A percentile compares a stretch with the other conserved stretches of the same genome.
Conservation (phyloP, 2,329 filamentous ascomycete genomes). For the Paecilomyces variotii region DNA sequence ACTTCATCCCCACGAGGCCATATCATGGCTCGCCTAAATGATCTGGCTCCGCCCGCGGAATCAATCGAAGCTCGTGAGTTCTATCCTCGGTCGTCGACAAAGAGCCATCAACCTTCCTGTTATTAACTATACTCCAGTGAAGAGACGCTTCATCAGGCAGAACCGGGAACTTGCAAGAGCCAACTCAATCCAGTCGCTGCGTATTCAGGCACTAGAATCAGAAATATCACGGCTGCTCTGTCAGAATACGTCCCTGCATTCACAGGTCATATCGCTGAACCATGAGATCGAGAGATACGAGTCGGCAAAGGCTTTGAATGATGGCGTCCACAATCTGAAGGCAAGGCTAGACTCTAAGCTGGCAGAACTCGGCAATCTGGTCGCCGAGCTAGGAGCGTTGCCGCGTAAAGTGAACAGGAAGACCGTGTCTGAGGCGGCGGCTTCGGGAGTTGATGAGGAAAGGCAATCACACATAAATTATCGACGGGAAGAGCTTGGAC, state of each 20-base stretch:
- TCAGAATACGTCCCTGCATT: slow-evolving; percentile 53
- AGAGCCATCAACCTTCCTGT: not conserved
- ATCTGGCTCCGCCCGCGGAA: slow-evolving; percentile 36
- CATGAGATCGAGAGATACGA: slow-evolving; percentile 45
- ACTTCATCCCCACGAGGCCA: slow-evolving; percentile 1
- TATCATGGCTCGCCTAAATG: slow-evolving; percentile 44
- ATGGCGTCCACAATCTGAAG: slow-evolving; percentile 46
- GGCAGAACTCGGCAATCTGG: slow-evolving; percentile 45
- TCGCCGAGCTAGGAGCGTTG: slow-evolving; percentile 46
- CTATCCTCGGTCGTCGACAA: not conserved
- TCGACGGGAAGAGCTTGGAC: slow-evolving; percentile 9
- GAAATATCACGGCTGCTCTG: slow-evolving; percentile 53
- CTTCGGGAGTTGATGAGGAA: slow-evolving; percentile 4
- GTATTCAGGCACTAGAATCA: slow-evolving; percentile 56
- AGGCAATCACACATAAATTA: slow-evolving; percentile 5
- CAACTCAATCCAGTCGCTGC: slow-evolving; percentile 57
- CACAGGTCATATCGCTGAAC: slow-evolving; percentile 51
- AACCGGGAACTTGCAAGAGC: slow-evolving; percentile 58
- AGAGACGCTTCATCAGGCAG: slow-evolving; percentile 56
- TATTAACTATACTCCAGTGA: slow-evolving; percentile 39
- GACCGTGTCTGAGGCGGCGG: slow-evolving; percentile 8
- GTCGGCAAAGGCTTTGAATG: slow-evolving; percentile 35
- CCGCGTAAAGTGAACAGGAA: slow-evolving; percentile 22
- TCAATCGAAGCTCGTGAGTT: slow-evolving; percentile 42
- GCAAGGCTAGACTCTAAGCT: slow-evolving; percentile 49